Conservation (phyloP, 1,284 basidiomycete genomes). For the Heliocybe sulcata region DNA sequence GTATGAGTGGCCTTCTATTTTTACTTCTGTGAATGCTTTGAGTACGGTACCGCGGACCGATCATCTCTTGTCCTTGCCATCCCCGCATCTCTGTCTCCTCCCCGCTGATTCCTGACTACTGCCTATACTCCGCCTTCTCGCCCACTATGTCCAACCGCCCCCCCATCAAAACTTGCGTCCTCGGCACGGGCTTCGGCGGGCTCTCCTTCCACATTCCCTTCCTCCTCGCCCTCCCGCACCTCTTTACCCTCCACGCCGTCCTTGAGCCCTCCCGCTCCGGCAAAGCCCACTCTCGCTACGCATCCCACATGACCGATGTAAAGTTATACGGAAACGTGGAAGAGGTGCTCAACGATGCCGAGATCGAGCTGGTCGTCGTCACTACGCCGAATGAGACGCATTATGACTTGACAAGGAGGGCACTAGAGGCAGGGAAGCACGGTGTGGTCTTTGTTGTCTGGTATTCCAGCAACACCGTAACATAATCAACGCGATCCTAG, state of each 20-base stretch:
- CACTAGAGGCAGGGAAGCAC: background rate
- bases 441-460: background rate
- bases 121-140: background rate
- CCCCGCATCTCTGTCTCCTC: no score
- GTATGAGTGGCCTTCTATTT: no score
- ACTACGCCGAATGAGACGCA: background rate
- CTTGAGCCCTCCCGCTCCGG: background rate
- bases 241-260: background rate
- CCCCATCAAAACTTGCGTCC: conserved; percentile 8
- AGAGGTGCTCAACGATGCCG: background rate
- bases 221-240: conserved; percentile 5
- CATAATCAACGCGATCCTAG: background rate
- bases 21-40: no score
- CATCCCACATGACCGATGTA: background rate
- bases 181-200: conserved; percentile 8
- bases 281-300: background rate
- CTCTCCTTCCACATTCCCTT: conserved; percentile 10
- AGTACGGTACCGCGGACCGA: no score
- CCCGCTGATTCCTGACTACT: background rate
- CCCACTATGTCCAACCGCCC: background rate
- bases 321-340: background rate
- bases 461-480: background rate
- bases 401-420: background rate
- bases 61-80: no score
- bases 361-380: background rate